Percentiles rank a stretch among this genome's conserved stretches.
These are phyloP conservation scores for Brassica incana DNA, from an alignment of 345 rosid species.

Conservation along the genomic window DNA sequence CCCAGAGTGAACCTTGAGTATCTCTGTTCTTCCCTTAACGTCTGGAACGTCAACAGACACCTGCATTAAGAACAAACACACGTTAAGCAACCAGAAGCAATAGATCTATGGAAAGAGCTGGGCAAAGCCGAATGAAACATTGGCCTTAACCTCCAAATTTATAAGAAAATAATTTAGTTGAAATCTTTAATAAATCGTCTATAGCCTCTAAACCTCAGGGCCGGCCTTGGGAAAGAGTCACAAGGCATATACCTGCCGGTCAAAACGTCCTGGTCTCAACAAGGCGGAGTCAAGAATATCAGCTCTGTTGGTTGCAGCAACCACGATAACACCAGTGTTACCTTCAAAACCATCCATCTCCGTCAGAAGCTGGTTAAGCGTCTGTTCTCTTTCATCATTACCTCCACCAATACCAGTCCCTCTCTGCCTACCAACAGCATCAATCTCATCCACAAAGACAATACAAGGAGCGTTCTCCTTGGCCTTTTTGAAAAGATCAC, in stretches of 20 bases:
- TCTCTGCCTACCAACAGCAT: constrained; percentile 93
- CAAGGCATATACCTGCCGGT: constrained; percentile 61
- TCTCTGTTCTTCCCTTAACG: constrained; percentile 83
- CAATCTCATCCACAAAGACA: constrained; percentile 95
- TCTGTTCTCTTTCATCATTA: constrained; percentile 92
- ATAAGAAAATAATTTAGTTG: no score
- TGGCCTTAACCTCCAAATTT: no score
- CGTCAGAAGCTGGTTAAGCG: constrained; percentile 87
- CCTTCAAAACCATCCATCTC: constrained; percentile 99
- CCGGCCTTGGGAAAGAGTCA: background rate
- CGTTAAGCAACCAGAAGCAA: constrained; percentile 20
- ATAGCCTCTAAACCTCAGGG: no score
- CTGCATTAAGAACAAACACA: constrained; percentile 46
- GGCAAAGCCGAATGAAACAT: no score
- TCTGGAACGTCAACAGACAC: constrained; percentile 95
- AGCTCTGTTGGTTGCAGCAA: constrained; percentile 94
- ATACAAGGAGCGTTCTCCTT: constrained; percentile 94
- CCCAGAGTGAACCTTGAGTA: constrained; percentile 82
- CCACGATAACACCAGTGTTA: constrained; percentile 83
- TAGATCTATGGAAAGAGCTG: constrained; percentile 5
- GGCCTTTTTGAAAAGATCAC: constrained; percentile 94
- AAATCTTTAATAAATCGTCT: no score
- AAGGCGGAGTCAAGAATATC: constrained; percentile 91
- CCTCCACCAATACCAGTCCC: constrained; percentile 98
- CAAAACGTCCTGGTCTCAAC: constrained; percentile 91